These are phyloP conservation scores for Aphanomyces invadans DNA, from an alignment of 352 stramenopile species.

Conservation along the genomic window DNA sequence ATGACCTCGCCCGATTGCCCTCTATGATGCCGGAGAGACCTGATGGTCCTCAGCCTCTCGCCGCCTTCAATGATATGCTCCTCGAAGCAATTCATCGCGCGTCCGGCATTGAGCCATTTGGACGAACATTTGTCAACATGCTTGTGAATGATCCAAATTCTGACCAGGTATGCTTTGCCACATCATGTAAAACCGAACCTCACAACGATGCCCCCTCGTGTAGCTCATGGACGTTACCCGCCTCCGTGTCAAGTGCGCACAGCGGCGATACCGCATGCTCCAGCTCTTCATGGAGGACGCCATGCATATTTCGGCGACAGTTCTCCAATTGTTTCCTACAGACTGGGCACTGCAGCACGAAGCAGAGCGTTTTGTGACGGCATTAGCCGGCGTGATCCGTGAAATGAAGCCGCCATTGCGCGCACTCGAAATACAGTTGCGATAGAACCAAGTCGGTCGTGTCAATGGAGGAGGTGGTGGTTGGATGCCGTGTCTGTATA, in stretches of 20 bases:
- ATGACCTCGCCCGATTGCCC: background rate
- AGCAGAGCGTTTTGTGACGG: background rate
- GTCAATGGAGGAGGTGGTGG: background rate
- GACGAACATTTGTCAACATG: background rate
- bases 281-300: constrained; percentile 11
- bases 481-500: no score
- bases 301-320: constrained; percentile 8
- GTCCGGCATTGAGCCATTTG: background rate
- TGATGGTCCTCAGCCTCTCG: background rate
- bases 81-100: background rate
- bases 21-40: background rate
- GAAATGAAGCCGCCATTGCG: background rate
- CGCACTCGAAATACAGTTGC: constrained; percentile 1
- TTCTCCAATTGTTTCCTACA: background rate
- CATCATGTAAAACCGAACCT: background rate
- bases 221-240: constrained; percentile 21
- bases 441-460: no score
- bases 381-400: background rate
- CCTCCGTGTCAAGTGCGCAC: background rate
- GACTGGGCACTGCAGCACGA: background rate
- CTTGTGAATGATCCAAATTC: constrained; percentile 5
- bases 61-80: constrained; percentile 8
- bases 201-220: background rate
- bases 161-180: background rate
- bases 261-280: constrained; percentile 14